These are phyloP conservation scores for Inonotus hispidus DNA, from an alignment of 1,284 basidiomycete species.

Conservation along the genomic window DNA sequence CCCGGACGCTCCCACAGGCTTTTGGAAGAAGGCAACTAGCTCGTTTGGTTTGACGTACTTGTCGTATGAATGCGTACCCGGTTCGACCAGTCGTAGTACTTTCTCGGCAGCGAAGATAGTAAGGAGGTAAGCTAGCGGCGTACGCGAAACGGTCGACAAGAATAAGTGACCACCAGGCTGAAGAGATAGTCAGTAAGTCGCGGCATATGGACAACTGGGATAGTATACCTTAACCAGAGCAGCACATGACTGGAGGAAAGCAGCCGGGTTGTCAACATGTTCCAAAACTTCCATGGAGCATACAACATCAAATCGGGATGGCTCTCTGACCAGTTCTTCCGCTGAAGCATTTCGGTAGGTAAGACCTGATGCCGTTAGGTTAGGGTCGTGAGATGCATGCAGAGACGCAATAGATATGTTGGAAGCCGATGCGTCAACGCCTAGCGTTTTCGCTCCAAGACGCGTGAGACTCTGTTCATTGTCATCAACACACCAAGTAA, in stretches of 20 bases:
- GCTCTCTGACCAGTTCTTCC: constrained; percentile 62
- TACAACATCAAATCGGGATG: constrained; percentile 81
- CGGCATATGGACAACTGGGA: not conserved
- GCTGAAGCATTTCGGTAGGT: constrained; percentile 77
- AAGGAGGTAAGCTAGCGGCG: constrained; percentile 83
- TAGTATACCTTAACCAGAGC: constrained; percentile 72
- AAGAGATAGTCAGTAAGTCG: not conserved
- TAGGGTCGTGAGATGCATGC: constrained; percentile 79
- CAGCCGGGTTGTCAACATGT: constrained; percentile 89
- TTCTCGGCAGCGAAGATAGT: constrained; percentile 92
- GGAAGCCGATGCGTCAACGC: constrained; percentile 84
- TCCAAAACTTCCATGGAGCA: constrained; percentile 98
- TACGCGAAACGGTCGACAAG: constrained; percentile 94
- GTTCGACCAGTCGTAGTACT: constrained; percentile 75
- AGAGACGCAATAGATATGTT: constrained; percentile 85
- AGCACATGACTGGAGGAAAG: constrained; percentile 79
- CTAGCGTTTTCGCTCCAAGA: constrained; percentile 81
- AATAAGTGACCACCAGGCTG: constrained; percentile 95
- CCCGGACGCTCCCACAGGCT: constrained; percentile 38
- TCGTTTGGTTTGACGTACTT: constrained; percentile 92
- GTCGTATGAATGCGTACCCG: constrained; percentile 87
- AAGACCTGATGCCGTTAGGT: constrained; percentile 37
- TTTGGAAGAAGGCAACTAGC: constrained; percentile 79
- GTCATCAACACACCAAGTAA: not conserved
- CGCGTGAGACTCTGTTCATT: constrained; percentile 67